Evolutionary conservation across 2,329 filamentous ascomycete species (phyloP).

Genomic region (Cadophora malorum): DNA sequence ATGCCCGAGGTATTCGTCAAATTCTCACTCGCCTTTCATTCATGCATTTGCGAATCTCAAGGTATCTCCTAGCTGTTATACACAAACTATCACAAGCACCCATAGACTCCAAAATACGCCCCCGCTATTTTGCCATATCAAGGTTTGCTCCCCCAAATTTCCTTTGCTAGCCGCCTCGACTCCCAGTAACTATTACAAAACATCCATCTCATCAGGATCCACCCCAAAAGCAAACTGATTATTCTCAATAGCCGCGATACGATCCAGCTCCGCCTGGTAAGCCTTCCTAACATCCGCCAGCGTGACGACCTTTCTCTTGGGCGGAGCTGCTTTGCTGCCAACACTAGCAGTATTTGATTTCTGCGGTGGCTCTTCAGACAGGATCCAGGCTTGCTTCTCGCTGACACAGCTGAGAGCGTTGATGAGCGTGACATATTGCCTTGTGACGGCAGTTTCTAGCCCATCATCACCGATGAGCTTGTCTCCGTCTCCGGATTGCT

Average conservation of each 20-base stretch:
- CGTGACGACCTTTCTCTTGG: constrained; percentile 79
- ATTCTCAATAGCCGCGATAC: constrained; percentile 84
- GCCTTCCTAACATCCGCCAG: constrained; percentile 85
- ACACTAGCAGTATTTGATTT: constrained; percentile 43
- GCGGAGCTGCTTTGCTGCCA: constrained; percentile 17
- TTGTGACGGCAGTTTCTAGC: constrained; percentile 68
- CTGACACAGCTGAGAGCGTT: constrained; percentile 90
- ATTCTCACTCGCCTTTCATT: not conserved
- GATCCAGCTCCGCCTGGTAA: constrained; percentile 89
- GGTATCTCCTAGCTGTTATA: constrained; percentile 27
- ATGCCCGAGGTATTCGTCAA: not conserved
- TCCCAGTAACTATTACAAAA: constrained; percentile 41
- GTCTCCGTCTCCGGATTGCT: constrained; percentile 64
- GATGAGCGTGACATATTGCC: constrained; percentile 88
- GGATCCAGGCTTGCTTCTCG: constrained; percentile 82
- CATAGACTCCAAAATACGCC: constrained; percentile 29
- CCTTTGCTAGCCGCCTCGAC: not conserved
- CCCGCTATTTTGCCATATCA: constrained; percentile 22
- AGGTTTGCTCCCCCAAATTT: not conserved
- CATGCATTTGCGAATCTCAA: constrained; percentile 13
- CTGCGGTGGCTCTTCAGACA: constrained; percentile 54
- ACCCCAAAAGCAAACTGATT: constrained; percentile 81
- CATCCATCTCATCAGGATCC: constrained; percentile 49
- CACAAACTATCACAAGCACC: constrained; percentile 15
- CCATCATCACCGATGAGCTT: constrained; percentile 57